A percentile compares a stretch with the other conserved stretches of the same genome.
Evolutionary conservation across 164 flowering plant species (phyloP).

Genomic region (Hamamelis virginiana): DNA sequence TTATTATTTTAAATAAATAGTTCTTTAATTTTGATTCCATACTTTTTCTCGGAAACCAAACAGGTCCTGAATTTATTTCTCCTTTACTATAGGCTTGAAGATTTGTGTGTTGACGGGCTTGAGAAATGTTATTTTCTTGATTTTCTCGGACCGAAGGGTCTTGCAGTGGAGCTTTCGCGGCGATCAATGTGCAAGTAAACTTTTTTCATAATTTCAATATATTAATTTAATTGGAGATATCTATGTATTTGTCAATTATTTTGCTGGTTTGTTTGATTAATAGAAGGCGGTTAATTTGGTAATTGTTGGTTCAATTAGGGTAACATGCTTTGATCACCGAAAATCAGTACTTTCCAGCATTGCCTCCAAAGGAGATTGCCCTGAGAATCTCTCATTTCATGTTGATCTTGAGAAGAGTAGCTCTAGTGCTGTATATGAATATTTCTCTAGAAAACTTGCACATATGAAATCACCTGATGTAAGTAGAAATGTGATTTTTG

Average conservation of each 20-base stretch:
- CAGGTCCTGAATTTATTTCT: background rate
- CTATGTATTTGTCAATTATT: background rate
- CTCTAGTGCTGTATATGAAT: slow-evolving; percentile 68
- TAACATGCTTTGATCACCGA: slow-evolving; percentile 78
- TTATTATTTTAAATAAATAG: no score
- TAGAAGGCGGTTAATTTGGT: background rate
- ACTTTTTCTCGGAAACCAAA: background rate
- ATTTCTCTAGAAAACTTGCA: slow-evolving; percentile 50
- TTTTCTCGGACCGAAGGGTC: slow-evolving; percentile 70
- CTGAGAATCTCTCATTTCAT: slow-evolving; percentile 39
- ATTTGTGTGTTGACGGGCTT: slow-evolving; percentile 53
- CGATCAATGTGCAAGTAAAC: slow-evolving; percentile 44
- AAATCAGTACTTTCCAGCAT: slow-evolving; percentile 39
- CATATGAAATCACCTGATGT: slow-evolving; percentile 33
- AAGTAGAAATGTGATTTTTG: slow-evolving; percentile 20
- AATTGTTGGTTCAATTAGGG: slow-evolving; percentile 32
- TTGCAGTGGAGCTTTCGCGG: slow-evolving; percentile 48
- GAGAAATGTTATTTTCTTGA: slow-evolving; percentile 81
- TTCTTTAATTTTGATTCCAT: no score
- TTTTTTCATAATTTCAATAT: background rate
- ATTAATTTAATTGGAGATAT: background rate
- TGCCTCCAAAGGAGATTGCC: slow-evolving; percentile 27
- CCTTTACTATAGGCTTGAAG: slow-evolving; percentile 51
- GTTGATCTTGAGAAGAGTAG: slow-evolving; percentile 73
- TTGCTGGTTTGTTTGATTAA: background rate